Evolutionary conservation across 768 basidiomycete genomes (phyloP).

Genomic region (Gloeopeniophorella convolvens): DNA sequence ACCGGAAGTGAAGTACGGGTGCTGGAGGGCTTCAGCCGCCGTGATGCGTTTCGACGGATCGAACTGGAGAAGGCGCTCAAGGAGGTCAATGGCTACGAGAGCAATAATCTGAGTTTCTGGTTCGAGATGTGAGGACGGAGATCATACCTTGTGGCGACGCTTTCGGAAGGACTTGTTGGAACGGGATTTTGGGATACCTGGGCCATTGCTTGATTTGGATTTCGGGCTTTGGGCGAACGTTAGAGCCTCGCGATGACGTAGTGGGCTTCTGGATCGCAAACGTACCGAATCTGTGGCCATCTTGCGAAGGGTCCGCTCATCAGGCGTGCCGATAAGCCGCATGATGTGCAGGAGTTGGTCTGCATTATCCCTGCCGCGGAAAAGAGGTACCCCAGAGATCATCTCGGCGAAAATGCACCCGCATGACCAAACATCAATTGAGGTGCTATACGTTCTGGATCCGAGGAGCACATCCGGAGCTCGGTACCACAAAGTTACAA

Average conservation of each 20-base stretch:
- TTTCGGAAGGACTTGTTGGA: constrained; percentile 76
- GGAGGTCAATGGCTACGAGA: constrained; percentile 72
- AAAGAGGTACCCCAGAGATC: constrained; percentile 95
- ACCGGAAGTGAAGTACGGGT: constrained; percentile 81
- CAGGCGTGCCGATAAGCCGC: constrained; percentile 93
- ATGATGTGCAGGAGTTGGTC: constrained; percentile 98
- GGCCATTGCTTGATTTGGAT: constrained; percentile 80
- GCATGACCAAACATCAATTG: constrained; percentile 98
- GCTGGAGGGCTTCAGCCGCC: constrained; percentile 84
- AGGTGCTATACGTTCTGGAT: constrained; percentile 94
- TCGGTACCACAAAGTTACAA: constrained; percentile 98
- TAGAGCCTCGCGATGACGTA: constrained; percentile 1
- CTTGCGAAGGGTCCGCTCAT: constrained; percentile 80
- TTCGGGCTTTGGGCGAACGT: constrained; percentile 55
- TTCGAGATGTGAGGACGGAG: background rate
- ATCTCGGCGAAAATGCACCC: constrained; percentile 99
- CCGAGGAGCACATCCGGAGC: constrained; percentile 97
- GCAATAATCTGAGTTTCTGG: background rate
- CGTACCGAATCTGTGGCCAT: constrained; percentile 86
- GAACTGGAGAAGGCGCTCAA: constrained; percentile 93
- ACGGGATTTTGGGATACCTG: constrained; percentile 77
- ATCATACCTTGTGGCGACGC: constrained; percentile 74
- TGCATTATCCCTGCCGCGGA: constrained; percentile 94
- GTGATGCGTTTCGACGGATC: constrained; percentile 90
- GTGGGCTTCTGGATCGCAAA: constrained; percentile 6